Evolutionary conservation across 1,284 basidiomycete genomes (phyloP).

Genomic region (Sporisorium scitamineum): DNA sequence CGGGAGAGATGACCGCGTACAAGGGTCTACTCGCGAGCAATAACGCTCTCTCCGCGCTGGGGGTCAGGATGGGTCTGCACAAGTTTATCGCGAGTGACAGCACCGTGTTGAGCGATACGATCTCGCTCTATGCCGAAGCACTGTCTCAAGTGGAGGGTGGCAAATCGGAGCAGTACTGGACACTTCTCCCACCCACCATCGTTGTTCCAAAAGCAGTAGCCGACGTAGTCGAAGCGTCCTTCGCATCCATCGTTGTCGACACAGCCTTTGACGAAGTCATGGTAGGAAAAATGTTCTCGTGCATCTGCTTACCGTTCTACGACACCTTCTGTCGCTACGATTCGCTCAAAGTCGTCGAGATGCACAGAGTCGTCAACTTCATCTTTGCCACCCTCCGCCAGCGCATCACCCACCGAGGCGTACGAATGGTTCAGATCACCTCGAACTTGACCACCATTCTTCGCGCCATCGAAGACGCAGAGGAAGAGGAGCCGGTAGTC

Average conservation of each 20-base stretch:
- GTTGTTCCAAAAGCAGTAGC: constrained; percentile 42
- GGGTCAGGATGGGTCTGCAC: constrained; percentile 21
- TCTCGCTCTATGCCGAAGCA: constrained; percentile 3
- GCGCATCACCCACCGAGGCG: too few species aligned
- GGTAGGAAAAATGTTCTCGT: constrained; percentile 19
- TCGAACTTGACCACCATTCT: background rate
- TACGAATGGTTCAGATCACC: background rate
- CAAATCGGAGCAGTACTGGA: constrained; percentile 46
- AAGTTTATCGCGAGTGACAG: constrained; percentile 25
- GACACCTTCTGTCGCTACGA: constrained; percentile 23
- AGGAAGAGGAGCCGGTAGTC: constrained; percentile 8
- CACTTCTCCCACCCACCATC: background rate
- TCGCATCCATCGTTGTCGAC: constrained; percentile 56
- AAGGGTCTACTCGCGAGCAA: constrained; percentile 43
- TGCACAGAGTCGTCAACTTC: constrained; percentile 12
- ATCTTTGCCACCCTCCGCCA: background rate
- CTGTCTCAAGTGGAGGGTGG: background rate
- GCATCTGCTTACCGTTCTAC: constrained; percentile 39
- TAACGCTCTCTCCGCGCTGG: constrained; percentile 32
- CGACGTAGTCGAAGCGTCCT: constrained; percentile 49
- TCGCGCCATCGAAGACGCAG: too few species aligned
- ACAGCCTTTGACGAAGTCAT: constrained; percentile 28
- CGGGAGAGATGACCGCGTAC: constrained; percentile 45
- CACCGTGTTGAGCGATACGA: constrained; percentile 2
- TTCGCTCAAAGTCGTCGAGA: constrained; percentile 9